phyloP scores from a whole-genome alignment of 1,139 yeast species.

The Taphrina pruni region DNA sequence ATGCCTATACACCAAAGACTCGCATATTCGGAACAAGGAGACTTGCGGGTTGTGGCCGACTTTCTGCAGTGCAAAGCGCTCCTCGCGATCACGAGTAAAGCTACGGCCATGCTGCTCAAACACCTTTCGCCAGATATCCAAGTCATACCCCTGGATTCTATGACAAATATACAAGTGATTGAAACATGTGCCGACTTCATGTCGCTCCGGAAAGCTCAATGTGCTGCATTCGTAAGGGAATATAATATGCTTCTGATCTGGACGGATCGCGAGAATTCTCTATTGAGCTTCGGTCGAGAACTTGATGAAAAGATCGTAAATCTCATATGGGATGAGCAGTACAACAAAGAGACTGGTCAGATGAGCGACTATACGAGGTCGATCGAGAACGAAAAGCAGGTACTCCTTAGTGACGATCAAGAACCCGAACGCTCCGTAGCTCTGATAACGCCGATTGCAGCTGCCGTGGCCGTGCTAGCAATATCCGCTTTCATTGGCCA shows the following conservation, averaged over 20 bases:
- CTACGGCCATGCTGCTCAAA: constrained; percentile 22
- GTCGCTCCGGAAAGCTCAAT: constrained; percentile 42
- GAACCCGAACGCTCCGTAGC: constrained; percentile 15
- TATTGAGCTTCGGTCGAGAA: constrained; percentile 34
- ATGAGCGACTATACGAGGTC: neutral
- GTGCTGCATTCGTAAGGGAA: constrained; percentile 43
- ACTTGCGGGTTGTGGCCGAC: constrained; percentile 17
- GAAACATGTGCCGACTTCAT: constrained; percentile 18
- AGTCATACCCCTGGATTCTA: constrained; percentile 12
- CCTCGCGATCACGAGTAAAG: constrained; percentile 22
- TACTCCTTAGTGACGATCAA: constrained; percentile 21
- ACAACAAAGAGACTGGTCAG: constrained; percentile 14
- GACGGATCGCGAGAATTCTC: constrained; percentile 42
- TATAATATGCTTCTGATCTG: constrained; percentile 42
- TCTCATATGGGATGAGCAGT: constrained; percentile 42
- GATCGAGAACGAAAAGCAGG: neutral
- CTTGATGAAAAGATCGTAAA: constrained; percentile 38
- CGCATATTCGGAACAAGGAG: neutral
- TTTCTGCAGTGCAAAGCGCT: constrained; percentile 21
- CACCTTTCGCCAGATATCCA: constrained; percentile 24
- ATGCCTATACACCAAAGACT: neutral
- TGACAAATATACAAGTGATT: constrained; percentile 30
- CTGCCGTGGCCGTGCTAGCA: constrained; percentile 16
- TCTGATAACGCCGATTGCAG: constrained; percentile 17
- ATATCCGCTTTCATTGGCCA: constrained; percentile 27